Evolutionary conservation across 1,139 yeast genomes (phyloP), one percentile per base, ranked within the genome.

Genomic region (Magnusiomyces fungicola): DNA sequence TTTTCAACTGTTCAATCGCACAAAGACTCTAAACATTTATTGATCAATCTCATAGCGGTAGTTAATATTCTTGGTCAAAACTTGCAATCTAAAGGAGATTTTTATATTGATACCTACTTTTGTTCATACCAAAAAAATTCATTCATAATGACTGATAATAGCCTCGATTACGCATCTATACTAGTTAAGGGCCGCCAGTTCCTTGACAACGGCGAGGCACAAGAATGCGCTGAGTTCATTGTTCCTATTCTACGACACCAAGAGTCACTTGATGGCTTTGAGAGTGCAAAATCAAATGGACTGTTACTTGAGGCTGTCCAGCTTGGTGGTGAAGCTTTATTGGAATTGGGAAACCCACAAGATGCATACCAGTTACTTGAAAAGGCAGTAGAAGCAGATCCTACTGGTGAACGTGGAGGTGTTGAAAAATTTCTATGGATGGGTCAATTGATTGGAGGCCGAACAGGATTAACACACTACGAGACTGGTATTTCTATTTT

Each of bases 371-470:
- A 79, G 4, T 70, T 80, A 23, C 71, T 90, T 46, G 67, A 67
- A n/a, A 69, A 69, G 48, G 81, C 90, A 1, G 81, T 92, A 53
- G 77, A 78, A 55, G 55, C 83, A 47, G 97, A 90, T 64, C 80
- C 86, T 4, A 66, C 71, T 1, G 96, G 86, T 1, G 57, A 66
- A 1, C 60, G 67, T 45, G 95, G 92, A 1, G 77, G 72, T 3
- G 71, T 76, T 38, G 96, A 87, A 62, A 90, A 90, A 68, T 90
- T 85, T 63, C 74, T 92, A 51, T 88, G 92, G 68, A 71, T 90
- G 57, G 99, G 97, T 1, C 98, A 92, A 68, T 79, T 92, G 49
- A 72, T 83, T 30, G 97, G 97, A 36, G 96, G 95, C 30, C 58
- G 58, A 27, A 87, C 81, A 56, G 97, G 97, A 10, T 64, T 87